A percentile compares a stretch with the other conserved stretches of the same genome.
These are phyloP conservation scores for Epichloe uncinata DNA, from an alignment of 2,329 filamentous ascomycete genomes.

Conservation along the genomic window DNA sequence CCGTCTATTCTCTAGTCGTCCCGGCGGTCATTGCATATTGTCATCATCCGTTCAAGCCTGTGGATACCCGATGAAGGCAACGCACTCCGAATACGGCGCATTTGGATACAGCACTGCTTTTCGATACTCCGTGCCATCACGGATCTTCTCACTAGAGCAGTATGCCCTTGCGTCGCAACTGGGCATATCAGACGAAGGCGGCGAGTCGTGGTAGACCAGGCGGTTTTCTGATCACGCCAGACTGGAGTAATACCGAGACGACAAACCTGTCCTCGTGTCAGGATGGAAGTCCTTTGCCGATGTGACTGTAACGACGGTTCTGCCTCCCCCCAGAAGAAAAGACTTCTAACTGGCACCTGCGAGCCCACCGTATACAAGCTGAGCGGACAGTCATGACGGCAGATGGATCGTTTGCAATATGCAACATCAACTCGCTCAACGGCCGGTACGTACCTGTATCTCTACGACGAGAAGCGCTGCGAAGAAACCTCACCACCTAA, in stretches of 20 bases:
- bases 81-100: slow-evolving; percentile 68
- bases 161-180: slow-evolving; percentile 40
- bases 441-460: slow-evolving; percentile 33
- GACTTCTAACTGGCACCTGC: slow-evolving; percentile 56
- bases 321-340: slow-evolving; percentile 46
- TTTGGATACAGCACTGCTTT: slow-evolving; percentile 69
- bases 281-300: neutral
- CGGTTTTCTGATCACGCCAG: slow-evolving; percentile 50
- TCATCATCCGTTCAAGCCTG: slow-evolving; percentile 48
- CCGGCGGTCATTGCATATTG: slow-evolving; percentile 67
- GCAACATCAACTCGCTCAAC: slow-evolving; percentile 34
- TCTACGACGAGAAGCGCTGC: slow-evolving; percentile 29
- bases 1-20: slow-evolving; percentile 31
- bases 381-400: slow-evolving; percentile 53
- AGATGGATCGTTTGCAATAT: slow-evolving; percentile 63
- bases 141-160: slow-evolving; percentile 49
- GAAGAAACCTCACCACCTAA: slow-evolving; percentile 42
- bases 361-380: slow-evolving; percentile 48
- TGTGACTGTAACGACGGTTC: slow-evolving; percentile 34
- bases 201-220: slow-evolving; percentile 69
- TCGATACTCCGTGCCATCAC: slow-evolving; percentile 64
- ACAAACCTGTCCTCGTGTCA: slow-evolving; percentile 5
- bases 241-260: slow-evolving; percentile 40
- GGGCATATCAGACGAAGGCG: slow-evolving; percentile 45
- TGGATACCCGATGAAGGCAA: slow-evolving; percentile 69